Base-by-base conservation (phyloP, 345 rosid genomes). In the Eucalyptus sp. region DNA sequence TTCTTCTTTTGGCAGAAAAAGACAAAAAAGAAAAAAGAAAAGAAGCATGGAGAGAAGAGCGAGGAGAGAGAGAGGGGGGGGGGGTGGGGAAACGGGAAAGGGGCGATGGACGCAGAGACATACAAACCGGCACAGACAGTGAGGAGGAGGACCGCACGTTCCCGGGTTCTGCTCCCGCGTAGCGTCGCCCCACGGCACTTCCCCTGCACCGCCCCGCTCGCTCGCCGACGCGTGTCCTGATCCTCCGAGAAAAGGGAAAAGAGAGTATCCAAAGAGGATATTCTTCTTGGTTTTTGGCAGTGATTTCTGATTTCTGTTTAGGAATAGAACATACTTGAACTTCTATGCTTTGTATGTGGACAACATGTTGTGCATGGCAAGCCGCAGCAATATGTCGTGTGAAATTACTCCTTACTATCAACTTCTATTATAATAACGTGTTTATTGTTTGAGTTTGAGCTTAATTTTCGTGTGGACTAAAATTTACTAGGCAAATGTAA, bases 401-500 rank as follows among this genome's bases (percentile, higher is more conserved):
- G 58, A 52, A 52, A 52, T 52, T 52, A 20, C 58, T 52, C 58
- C 25, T 52, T 52, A 18, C 58, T 7, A 52, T 52, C 58, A 0
- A 0, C 5, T 18, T 52, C 58, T 52, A 52, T 52, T 52, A 20
- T n/a, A 1, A 64, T n/a, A n/a, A 64, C 20, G 5, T 13, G 18
- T 64, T 64, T 64, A 1, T 31, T 1, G 1, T n/a, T 64, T n/a
- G 37, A 0, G 10, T 64, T 64, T 4, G 37, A n/a, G 37, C 37
- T 2, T n/a, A n/a, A 64, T n/a, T 64, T 31, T 14, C 20, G 0
- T 7, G 9, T n/a, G 37, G 17, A n/a, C 5, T n/a, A 25, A 64
- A 64, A 4, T 6, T 64, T n/a, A 64, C 0, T 1, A 4, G 0
- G 5, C 5, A 14, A 0, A 7, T n/a, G 6, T 16, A 4, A n/a